Base-by-base conservation (phyloP, 2,329 filamentous ascomycete genomes). In the Talaromyces funiculosus region DNA sequence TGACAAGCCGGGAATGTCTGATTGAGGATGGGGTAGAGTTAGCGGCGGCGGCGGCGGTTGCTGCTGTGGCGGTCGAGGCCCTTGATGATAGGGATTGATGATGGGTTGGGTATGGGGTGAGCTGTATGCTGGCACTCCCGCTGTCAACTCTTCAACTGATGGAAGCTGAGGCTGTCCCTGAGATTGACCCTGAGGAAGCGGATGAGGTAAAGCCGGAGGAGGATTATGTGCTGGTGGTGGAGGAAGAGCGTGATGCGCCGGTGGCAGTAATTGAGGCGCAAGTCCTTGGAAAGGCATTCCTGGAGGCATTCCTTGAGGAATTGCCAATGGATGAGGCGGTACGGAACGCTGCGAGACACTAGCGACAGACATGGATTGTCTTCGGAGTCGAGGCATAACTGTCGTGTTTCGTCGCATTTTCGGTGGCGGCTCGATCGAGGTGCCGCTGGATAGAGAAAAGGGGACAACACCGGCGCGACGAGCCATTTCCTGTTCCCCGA, bases 401-500 rank as follows among this genome's bases (percentile, higher is more conserved):
- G 74, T 71, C 60, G 73, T 76, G 49, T 72, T 71, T 62, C 73
- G 69, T 59, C 74, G 72, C 20, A 68, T 61, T 63, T 73, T 70
- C 22, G 72, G 70, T 9, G 74, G 72, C 8, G 74, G 79, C 69
- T 87, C 82, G 57, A 79, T 71, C 16, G 51, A 37, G 38, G 83
- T 81, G 64, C 82, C 79, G 56, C 79, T 81, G 14, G 86, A 85
- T 31, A 90, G 79, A 3, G 87, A 86, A 75, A 97, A 97, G 1
- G 93, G 91, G 7, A 90, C 87, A 38, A 94, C 91, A 47, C 94
- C 94, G 43, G 93, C 93, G 61, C 93, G 88, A 63, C 89, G 85
- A 53, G 92, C 92, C 91, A 99, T 97, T 68, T 97, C 94, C 67
- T 87, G 81, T 73, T 96, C 91, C 64, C 93, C 93, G 59, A 99